A percentile compares a stretch with the other conserved stretches of the same genome.
phyloP scores from a whole-genome alignment of 2,329 filamentous ascomycete species.

The Colletotrichum coccodes region DNA sequence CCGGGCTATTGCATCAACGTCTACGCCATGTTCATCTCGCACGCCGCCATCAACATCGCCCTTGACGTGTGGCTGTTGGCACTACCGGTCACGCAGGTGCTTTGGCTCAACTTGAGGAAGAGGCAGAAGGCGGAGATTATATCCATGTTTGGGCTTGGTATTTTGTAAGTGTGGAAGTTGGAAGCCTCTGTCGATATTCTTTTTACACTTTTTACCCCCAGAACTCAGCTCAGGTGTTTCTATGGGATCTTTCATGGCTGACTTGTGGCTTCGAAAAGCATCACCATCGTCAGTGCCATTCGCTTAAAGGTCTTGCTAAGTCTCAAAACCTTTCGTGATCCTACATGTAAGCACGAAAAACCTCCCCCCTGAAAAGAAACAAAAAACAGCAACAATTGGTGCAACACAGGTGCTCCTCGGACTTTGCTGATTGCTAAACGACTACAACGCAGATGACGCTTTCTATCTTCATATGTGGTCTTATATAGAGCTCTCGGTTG shows the following conservation, averaged over 20 bases:
- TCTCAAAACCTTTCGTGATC: conserved; percentile 47
- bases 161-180: conserved; percentile 25
- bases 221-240: too few relatives aligned
- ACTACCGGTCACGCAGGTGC: conserved; percentile 50
- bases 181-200: too few relatives aligned
- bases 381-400: too few relatives aligned
- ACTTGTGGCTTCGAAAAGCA: conserved; percentile 38
- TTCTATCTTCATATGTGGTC: conserved; percentile 56
- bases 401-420: conserved; percentile 50
- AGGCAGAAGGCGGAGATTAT: conserved; percentile 48
- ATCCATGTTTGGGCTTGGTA: conserved; percentile 49
- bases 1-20: conserved; percentile 47
- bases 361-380: too few relatives aligned
- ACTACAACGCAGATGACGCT: conserved; percentile 42
- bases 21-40: conserved; percentile 49
- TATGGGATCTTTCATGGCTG: not conserved
- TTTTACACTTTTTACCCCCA: not conserved
- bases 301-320: conserved; percentile 52
- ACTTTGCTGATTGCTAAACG: not conserved
- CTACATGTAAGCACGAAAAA: conserved; percentile 47
- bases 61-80: conserved; percentile 54
- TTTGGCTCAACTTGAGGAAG: conserved; percentile 43
- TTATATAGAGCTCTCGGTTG: conserved; percentile 54
- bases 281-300: conserved; percentile 45
- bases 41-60: conserved; percentile 53